Base-by-base conservation (phyloP, 2,329 filamentous ascomycete genomes). In the Fusarium oligoseptatum region DNA sequence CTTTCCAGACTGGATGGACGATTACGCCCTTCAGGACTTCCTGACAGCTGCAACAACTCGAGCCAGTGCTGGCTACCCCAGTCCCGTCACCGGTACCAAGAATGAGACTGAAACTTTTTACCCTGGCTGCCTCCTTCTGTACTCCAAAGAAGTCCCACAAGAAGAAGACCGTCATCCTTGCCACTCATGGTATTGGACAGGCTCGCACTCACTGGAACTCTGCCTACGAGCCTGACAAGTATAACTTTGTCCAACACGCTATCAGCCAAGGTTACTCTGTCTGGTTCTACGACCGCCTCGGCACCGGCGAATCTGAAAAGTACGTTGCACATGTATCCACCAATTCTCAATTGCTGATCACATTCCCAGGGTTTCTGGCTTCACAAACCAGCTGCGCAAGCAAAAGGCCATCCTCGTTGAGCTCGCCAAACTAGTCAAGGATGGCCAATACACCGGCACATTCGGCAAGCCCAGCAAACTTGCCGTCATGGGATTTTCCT, bases 241-340 rank as follows among this genome's bases (percentile, higher is more conserved):
- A 73, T 39, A 74, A 74, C 57, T 74, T 74, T 64, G 72, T 74
- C 3, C 67, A 74, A 34, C 65, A 73, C 22, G 72, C 72, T 29
- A 68, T 74, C 32, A 56, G 58, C 4, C 52, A 71, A 1, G 72
- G 70, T 2, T 74, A 74, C 50, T 74, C 72, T 2, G 72, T 74
- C 20, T 74, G 70, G 70, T 74, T 74, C 29, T 74, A 74, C 20
- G 70, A 74, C 27, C 67, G 72, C 10, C 70, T 74, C 7, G 72
- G 72, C 12, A 63, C 24, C 2, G 72, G 72, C 5, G 67, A 73
- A 36, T 71, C 67, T 60, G 67, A 70, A 4, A 73, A 72, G 32
- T 34, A 6, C 12, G 32, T 6, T 34, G 2, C 32, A 34, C 12
- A 14, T 34, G 12, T 6, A 34, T 34, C 14, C 2, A 34, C 11